Evolutionary conservation across 805 yeast species (phyloP).

Genomic region (Lipomyces yamadae): DNA sequence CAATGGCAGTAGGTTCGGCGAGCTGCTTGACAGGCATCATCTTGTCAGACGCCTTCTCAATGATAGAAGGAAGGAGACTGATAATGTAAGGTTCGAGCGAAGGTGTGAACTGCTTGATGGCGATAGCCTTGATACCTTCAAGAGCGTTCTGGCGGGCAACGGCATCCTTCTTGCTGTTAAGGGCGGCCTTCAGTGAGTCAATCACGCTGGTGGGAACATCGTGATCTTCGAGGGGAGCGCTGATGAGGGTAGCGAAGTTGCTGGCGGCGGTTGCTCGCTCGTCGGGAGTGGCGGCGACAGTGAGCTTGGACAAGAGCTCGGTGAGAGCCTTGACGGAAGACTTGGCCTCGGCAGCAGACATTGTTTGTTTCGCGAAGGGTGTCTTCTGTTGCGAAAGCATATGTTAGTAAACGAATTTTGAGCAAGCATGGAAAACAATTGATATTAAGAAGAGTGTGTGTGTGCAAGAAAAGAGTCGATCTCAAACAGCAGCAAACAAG

Average conservation of each 20-base stretch:
- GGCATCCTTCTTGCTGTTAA: constrained; percentile 78
- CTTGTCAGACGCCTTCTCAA: constrained; percentile 89
- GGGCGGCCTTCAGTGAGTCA: constrained; percentile 71
- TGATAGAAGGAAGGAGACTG: constrained; percentile 69
- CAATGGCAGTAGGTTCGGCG: constrained; percentile 76
- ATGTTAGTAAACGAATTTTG: not conserved
- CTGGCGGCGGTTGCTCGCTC: constrained; percentile 83
- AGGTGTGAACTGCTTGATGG: constrained; percentile 75
- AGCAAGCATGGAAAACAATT: not conserved
- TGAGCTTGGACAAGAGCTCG: constrained; percentile 89
- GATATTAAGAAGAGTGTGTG: not conserved
- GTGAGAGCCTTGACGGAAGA: constrained; percentile 69
- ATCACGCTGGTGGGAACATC: constrained; percentile 94
- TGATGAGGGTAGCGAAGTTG: constrained; percentile 89
- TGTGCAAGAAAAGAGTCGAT: not conserved
- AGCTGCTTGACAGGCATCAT: constrained; percentile 70
- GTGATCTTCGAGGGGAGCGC: constrained; percentile 97
- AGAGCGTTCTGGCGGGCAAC: constrained; percentile 73
- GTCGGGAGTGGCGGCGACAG: constrained; percentile 80
- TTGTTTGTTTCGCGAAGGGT: not conserved
- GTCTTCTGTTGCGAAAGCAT: not conserved
- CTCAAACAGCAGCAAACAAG: not conserved
- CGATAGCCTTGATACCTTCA: constrained; percentile 82
- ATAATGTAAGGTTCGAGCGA: constrained; percentile 96
- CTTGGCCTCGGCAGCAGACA: constrained; percentile 38